A percentile compares a stretch with the other conserved stretches of the same genome.
These are phyloP conservation scores for Paraphoma chrysanthemicola DNA, from an alignment of 2,329 filamentous ascomycete species.

Conservation along the genomic window DNA sequence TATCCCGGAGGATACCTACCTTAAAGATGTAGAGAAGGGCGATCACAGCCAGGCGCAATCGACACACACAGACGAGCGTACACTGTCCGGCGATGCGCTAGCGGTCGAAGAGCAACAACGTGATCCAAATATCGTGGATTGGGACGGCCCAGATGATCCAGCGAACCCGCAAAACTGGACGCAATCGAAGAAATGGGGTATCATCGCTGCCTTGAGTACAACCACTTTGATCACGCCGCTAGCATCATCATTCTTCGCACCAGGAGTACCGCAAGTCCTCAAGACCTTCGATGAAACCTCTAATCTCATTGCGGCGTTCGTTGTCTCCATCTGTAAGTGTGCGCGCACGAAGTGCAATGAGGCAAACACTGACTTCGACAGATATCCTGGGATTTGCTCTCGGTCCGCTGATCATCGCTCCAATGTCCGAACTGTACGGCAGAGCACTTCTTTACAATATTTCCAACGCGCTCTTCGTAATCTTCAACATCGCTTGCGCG, in stretches of 20 bases:
- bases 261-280: conserved; percentile 64
- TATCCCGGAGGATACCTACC: conserved; percentile 14
- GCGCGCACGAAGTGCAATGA: no score
- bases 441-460: conserved; percentile 41
- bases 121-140: conserved; percentile 42
- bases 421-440: conserved; percentile 47
- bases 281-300: conserved; percentile 37
- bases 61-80: conserved; percentile 33
- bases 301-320: conserved; percentile 42
- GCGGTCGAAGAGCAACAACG: conserved; percentile 7
- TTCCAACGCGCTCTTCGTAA: conserved; percentile 58
- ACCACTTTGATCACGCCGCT: conserved; percentile 50
- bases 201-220: conserved; percentile 40
- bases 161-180: conserved; percentile 50
- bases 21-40: conserved; percentile 38
- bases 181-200: conserved; percentile 44
- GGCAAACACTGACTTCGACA: no score
- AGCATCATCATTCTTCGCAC: conserved; percentile 58
- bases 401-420: conserved; percentile 47
- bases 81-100: conserved; percentile 19
- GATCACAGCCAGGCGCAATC: conserved; percentile 27
- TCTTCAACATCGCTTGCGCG: conserved; percentile 57
- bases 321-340: conserved; percentile 42
- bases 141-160: conserved; percentile 47
- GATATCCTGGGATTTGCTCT: conserved; percentile 48